A percentile compares a stretch with the other conserved stretches of the same genome.
Conservation (phyloP, 2,329 filamentous ascomycete species). For the Colletotrichum tamarilloi region DNA sequence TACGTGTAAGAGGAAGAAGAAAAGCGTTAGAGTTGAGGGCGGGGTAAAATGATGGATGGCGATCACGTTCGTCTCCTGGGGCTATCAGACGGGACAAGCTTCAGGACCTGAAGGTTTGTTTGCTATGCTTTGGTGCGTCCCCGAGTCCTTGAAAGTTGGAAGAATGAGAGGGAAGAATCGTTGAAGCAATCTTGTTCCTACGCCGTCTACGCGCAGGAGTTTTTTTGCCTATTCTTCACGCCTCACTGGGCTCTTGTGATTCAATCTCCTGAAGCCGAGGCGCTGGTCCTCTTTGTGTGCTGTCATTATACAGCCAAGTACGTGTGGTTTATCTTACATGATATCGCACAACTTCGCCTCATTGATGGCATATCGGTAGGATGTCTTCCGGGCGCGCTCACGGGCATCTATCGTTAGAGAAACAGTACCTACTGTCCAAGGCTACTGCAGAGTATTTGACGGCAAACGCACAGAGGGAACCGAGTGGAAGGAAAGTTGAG, state of each 20-base stretch:
- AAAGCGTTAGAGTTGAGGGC: not conserved
- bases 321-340: too few species aligned
- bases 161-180: not conserved
- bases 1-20: not conserved
- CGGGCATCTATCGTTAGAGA: not conserved
- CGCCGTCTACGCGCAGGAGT: too few species aligned
- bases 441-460: not conserved
- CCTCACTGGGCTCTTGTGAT: not conserved
- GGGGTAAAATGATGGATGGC: slow-evolving; percentile 8
- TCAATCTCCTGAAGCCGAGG: not conserved
- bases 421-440: not conserved
- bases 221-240: not conserved
- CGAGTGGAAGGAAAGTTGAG: too few species aligned
- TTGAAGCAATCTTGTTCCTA: too few species aligned
- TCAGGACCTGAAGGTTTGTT: not conserved
- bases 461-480: not conserved
- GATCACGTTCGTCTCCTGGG: slow-evolving; percentile 10
- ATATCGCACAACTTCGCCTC: not conserved
- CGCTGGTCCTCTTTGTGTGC: not conserved
- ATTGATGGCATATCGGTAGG: not conserved
- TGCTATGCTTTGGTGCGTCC: not conserved
- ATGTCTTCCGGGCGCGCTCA: not conserved
- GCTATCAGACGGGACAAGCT: not conserved
- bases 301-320: not conserved
- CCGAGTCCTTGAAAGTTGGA: not conserved